Conservation (phyloP, 495 filamentous ascomycete species). For the Talaromyces thailandensis region DNA sequence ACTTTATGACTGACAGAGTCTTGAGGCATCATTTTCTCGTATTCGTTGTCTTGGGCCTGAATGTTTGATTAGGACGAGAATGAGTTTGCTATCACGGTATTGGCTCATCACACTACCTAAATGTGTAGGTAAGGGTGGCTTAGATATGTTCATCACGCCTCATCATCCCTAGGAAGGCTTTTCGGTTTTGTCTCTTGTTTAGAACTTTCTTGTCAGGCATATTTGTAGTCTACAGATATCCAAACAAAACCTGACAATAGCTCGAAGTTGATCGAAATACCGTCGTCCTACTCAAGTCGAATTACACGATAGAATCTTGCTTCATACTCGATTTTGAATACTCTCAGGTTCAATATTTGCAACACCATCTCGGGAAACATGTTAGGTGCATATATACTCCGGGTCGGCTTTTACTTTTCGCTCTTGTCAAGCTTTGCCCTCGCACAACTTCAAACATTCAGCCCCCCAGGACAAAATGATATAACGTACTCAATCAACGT, state of each 20-base stretch:
- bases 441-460: constrained; percentile 6
- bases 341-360: not conserved
- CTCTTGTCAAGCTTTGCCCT: not conserved
- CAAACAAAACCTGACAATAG: no score
- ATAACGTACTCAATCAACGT: constrained; percentile 13
- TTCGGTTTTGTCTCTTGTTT: no score
- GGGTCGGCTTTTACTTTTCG: not conserved
- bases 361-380: not conserved
- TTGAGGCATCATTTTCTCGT: no score
- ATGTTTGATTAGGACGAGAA: not conserved
- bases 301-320: not conserved
- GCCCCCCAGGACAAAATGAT: constrained; percentile 7
- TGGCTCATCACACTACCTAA: not conserved
- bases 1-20: not conserved
- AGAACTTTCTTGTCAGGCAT: no score
- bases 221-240: no score
- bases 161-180: no score
- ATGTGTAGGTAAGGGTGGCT: no score
- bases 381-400: not conserved
- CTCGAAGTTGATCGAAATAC: not conserved
- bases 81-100: not conserved
- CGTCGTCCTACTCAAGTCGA: not conserved
- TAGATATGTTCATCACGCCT: no score
- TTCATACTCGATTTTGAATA: not conserved
- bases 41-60: not conserved